Base-by-base conservation (phyloP, 2,329 filamentous ascomycete species). In the Talaromyces piceae region DNA sequence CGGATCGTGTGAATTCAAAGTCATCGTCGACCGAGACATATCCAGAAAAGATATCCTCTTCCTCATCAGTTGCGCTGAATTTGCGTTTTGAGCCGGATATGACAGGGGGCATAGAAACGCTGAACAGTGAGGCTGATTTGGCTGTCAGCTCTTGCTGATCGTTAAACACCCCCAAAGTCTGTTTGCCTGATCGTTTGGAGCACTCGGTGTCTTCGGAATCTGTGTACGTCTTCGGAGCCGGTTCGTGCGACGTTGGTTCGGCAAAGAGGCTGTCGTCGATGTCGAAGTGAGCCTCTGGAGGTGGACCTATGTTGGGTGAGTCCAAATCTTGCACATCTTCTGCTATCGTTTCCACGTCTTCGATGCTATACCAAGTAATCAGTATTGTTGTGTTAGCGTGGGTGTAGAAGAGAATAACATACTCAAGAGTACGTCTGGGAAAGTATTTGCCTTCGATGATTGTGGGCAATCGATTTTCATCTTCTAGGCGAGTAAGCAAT, bases 381-480 rank as follows among this genome's bases (percentile, higher is more conserved):
- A 39, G 22, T 11, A 53, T 25, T 55, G 45, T 43, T 22, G 2
- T n/a, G 18, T 16, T 8, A n/a, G n/a, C 5, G 27, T 22, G 9
- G 4, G 6, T 9, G 22, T n/a, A 11, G 2, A 45, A 22, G 20
- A 13, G 11, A 27, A 31, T 23, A 37, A 39, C 76, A 62, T 71
- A 79, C 74, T 77, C 76, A 57, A 83, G 66, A 7, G 79, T 82
- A 53, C 68, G 64, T 56, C 80, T 69, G 20, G 80, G 80, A 58
- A 75, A 83, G 54, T 67, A 71, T 62, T 82, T 82, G 60, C 78
- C 76, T 63, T 85, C 82, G 2, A 72, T 58, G 47, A 85, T 84
- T 3, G 76, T 77, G 7, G 81, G 80, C 57, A 85, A 67, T 55
- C 71, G 69, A 28, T 66, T 67, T 28, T 66, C 63, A 26, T 66